Evolutionary conservation across 2,329 filamentous ascomycete species (phyloP).

Genomic region (Penicillium sp.): DNA sequence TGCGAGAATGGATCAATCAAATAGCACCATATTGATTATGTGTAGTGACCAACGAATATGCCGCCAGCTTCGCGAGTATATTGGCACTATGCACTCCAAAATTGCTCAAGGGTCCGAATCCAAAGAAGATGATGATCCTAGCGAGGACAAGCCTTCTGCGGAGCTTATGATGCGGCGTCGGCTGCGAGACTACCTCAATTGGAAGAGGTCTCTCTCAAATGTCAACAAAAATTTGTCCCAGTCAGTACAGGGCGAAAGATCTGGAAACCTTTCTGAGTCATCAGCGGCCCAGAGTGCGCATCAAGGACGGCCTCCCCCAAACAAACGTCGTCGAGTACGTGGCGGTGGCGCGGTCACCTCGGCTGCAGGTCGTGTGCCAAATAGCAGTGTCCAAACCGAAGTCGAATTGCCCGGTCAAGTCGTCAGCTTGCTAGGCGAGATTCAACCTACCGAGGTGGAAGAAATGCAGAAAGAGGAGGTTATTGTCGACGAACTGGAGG

Average conservation of each 20-base stretch:
- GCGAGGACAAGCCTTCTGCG: conserved; percentile 67
- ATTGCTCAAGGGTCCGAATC: conserved; percentile 45
- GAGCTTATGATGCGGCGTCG: conserved; percentile 87
- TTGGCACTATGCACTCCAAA: conserved; percentile 83
- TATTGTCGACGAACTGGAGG: conserved; percentile 73
- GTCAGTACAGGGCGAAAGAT: conserved; percentile 23
- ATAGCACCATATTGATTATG: conserved; percentile 93
- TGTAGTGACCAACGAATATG: conserved; percentile 85
- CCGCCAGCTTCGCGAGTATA: conserved; percentile 82
- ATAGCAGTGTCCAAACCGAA: conserved; percentile 73
- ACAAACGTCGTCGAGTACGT: conserved; percentile 81
- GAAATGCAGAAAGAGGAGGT: conserved; percentile 68
- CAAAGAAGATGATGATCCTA: conserved; percentile 51
- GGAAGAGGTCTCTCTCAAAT: conserved; percentile 86
- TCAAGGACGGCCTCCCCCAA: conserved; percentile 68
- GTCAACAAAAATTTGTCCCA: conserved; percentile 61
- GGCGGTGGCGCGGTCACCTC: conserved; percentile 68
- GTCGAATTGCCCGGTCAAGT: conserved; percentile 77
- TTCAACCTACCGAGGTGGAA: conserved; percentile 77
- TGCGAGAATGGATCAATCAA: conserved; percentile 73
- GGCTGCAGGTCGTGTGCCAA: conserved; percentile 64
- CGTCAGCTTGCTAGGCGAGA: conserved; percentile 75
- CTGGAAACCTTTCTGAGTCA: conserved; percentile 25
- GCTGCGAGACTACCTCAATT: conserved; percentile 80
- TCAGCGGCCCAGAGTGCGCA: conserved; percentile 33